phyloP scores from a whole-genome alignment of 2,329 filamentous ascomycete species.

The Xylariaceae sp. region DNA sequence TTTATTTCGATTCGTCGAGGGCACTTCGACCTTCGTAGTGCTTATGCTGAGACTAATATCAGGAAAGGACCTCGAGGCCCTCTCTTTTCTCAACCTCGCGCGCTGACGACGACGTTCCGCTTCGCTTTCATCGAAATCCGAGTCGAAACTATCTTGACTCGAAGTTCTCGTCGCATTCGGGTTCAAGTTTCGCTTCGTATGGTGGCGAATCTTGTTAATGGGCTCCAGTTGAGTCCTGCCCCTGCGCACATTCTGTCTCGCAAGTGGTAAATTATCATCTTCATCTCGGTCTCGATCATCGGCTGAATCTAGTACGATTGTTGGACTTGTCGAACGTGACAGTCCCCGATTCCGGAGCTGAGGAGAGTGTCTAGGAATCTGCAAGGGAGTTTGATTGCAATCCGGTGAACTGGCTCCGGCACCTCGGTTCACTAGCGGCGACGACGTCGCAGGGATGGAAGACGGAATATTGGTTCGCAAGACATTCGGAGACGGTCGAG shows the following conservation, averaged over 20 bases:
- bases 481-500: constrained; percentile 49
- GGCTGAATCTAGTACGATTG: constrained; percentile 3
- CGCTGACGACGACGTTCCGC: constrained; percentile 25
- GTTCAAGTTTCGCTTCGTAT: constrained; percentile 18
- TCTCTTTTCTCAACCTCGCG: constrained; percentile 27
- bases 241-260: constrained; percentile 10
- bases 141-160: constrained; percentile 23
- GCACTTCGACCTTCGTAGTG: constrained; percentile 28
- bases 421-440: constrained; percentile 46
- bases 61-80: constrained; percentile 27
- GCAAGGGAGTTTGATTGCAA: constrained; percentile 41
- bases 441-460: constrained; percentile 40
- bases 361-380: constrained; percentile 23
- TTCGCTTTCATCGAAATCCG: constrained; percentile 26
- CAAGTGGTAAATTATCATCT: constrained; percentile 18
- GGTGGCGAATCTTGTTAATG: constrained; percentile 27
- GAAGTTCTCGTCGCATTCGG: constrained; percentile 14
- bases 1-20: constrained; percentile 29
- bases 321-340: constrained; percentile 17
- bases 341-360: constrained; percentile 18
- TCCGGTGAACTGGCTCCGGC: constrained; percentile 42
- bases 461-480: constrained; percentile 42
- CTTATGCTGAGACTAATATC: constrained; percentile 21
- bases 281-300: constrained; percentile 12
- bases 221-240: constrained; percentile 25